Conservation (phyloP, 75 land plant species). For the Azolla pinnata region DNA sequence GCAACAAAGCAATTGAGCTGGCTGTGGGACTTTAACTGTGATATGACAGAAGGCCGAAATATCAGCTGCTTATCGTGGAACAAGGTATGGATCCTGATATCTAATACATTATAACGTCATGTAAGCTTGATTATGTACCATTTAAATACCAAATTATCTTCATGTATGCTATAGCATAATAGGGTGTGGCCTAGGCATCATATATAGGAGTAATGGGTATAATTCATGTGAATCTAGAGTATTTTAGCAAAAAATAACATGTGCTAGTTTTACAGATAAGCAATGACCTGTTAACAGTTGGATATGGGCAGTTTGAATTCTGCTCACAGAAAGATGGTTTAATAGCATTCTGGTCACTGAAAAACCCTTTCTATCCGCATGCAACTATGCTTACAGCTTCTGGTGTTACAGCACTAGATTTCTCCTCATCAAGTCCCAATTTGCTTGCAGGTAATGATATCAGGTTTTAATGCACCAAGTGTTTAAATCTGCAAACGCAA, state of each 20-base stretch:
- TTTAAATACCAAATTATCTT: too few relatives aligned
- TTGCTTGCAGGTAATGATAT: conserved; percentile 30
- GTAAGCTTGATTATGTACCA: too few relatives aligned
- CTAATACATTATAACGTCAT: too few relatives aligned
- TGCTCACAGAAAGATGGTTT: conserved; percentile 28
- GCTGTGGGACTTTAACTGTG: conserved; percentile 31
- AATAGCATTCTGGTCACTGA: conserved; percentile 37
- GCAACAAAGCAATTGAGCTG: conserved; percentile 13
- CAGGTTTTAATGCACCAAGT: too few relatives aligned
- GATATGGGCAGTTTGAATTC: conserved; percentile 39
- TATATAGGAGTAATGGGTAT: too few relatives aligned
- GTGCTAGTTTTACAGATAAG: too few relatives aligned
- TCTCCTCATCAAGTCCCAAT: conserved; percentile 26
- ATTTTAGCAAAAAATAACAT: too few relatives aligned
- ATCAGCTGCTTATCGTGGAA: conserved; percentile 35
- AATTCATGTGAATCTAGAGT: too few relatives aligned
- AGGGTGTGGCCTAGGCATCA: too few relatives aligned
- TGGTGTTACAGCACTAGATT: conserved; percentile 31
- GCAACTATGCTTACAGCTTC: conserved; percentile 22
- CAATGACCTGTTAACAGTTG: conserved; percentile 28
- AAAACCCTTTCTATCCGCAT: conserved; percentile 34
- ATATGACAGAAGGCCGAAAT: conserved; percentile 30
- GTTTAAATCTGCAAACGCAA: too few relatives aligned
- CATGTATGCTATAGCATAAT: too few relatives aligned
- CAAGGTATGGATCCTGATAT: conserved; percentile 15